A percentile compares a stretch with the other conserved stretches of the same genome.
These are phyloP conservation scores for Cadophora luteo-olivacea DNA, from an alignment of 2,329 filamentous ascomycete species.

Conservation along the genomic window DNA sequence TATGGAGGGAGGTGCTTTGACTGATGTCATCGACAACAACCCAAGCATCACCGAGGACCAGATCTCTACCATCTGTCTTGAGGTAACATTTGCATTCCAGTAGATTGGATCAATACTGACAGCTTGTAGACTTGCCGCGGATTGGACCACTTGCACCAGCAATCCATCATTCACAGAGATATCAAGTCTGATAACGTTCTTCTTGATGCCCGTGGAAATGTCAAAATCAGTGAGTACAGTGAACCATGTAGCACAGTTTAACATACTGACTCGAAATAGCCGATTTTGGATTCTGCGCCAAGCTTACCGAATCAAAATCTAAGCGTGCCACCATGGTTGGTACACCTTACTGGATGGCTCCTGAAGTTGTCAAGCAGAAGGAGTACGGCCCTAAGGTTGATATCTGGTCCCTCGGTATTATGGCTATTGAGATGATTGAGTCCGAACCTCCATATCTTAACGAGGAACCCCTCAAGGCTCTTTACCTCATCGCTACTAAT, in stretches of 20 bases:
- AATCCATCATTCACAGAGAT: constrained; percentile 98
- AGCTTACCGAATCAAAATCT: constrained; percentile 93
- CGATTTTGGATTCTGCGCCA: constrained; percentile 99
- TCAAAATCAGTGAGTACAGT: constrained; percentile 86
- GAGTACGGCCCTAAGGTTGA: constrained; percentile 98
- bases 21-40: constrained; percentile 99
- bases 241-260: background rate
- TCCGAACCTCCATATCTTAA: constrained; percentile 97
- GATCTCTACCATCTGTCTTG: constrained; percentile 94
- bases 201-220: constrained; percentile 89
- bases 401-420: constrained; percentile 98
- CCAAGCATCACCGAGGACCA: constrained; percentile 92
- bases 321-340: constrained; percentile 99
- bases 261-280: constrained; percentile 61
- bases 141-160: constrained; percentile 89
- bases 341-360: constrained; percentile 99
- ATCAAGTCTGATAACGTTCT: constrained; percentile 99
- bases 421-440: constrained; percentile 99
- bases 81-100: constrained; percentile 65
- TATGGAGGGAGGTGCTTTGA: constrained; percentile 97
- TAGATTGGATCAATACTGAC: constrained; percentile 7
- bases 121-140: constrained; percentile 84
- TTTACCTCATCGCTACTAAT: constrained; percentile 98
- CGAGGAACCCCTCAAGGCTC: constrained; percentile 94
- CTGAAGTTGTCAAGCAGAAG: constrained; percentile 98